These are phyloP conservation scores for Babesia ovis DNA, from an alignment of 169 alveolate species.

Conservation along the genomic window DNA sequence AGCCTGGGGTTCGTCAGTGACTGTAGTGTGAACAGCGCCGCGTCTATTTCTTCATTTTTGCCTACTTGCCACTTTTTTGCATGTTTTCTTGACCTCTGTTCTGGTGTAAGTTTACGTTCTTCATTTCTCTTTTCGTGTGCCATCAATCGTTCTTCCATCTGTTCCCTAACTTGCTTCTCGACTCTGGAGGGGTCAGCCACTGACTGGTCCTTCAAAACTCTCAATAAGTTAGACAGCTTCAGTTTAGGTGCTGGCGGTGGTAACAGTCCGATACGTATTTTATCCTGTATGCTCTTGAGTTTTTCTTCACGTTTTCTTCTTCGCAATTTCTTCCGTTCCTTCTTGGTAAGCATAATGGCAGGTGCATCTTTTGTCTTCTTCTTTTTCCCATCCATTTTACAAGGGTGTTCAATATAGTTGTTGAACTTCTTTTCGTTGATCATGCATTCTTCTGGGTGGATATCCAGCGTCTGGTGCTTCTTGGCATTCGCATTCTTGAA, in stretches of 20 bases:
- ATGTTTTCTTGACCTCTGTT: conserved; percentile 78
- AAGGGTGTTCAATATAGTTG: conserved; percentile 84
- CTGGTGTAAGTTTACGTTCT: conserved; percentile 79
- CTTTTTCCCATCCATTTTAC: conserved; percentile 76
- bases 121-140: conserved; percentile 81
- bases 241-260: conserved; percentile 91
- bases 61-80: conserved; percentile 85
- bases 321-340: conserved; percentile 81
- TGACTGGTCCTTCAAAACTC: conserved; percentile 80
- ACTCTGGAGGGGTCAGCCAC: conserved; percentile 87
- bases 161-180: conserved; percentile 83
- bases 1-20: conserved; percentile 69
- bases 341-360: conserved; percentile 76
- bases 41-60: conserved; percentile 69
- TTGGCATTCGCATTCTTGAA: conserved; percentile 47
- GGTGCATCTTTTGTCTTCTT: conserved; percentile 60
- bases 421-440: conserved; percentile 72
- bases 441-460: conserved; percentile 35
- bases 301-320: conserved; percentile 84
- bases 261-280: conserved; percentile 84
- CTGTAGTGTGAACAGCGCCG: conserved; percentile 70
- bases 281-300: conserved; percentile 84
- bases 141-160: conserved; percentile 84
- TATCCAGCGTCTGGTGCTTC: conserved; percentile 58
- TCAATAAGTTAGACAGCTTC: conserved; percentile 84